Evolutionary conservation across 2,329 filamentous ascomycete genomes (phyloP).

Genomic region (Sphaerostilbella broomeana): DNA sequence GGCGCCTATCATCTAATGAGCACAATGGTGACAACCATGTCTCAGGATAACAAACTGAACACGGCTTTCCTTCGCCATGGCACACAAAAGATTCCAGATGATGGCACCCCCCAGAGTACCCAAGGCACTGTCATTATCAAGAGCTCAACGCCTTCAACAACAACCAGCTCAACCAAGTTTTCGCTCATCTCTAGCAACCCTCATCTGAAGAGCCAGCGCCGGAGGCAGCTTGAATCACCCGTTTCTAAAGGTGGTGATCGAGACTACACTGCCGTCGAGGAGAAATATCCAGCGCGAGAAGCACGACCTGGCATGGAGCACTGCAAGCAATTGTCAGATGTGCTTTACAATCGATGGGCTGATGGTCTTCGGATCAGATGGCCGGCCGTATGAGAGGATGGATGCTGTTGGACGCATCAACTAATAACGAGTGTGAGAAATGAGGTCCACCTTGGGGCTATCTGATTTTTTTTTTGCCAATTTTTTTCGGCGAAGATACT

Average conservation of each 20-base stretch:
- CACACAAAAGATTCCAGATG: slow-evolving; percentile 33
- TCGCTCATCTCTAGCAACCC: slow-evolving; percentile 77
- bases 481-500: neutral
- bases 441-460: no score
- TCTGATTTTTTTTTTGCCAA: no score
- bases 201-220: slow-evolving; percentile 71
- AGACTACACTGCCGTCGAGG: slow-evolving; percentile 43
- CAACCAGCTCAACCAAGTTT: slow-evolving; percentile 55
- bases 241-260: slow-evolving; percentile 38
- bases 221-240: slow-evolving; percentile 48
- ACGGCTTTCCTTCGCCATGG: slow-evolving; percentile 39
- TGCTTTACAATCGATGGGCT: slow-evolving; percentile 85
- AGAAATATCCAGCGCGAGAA: slow-evolving; percentile 49
- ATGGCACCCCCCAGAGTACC: slow-evolving; percentile 46
- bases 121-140: slow-evolving; percentile 54
- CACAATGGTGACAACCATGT: slow-evolving; percentile 66
- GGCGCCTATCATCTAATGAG: slow-evolving; percentile 81
- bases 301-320: slow-evolving; percentile 77
- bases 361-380: slow-evolving; percentile 72
- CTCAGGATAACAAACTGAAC: slow-evolving; percentile 60
- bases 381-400: slow-evolving; percentile 42
- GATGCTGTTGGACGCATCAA: no score
- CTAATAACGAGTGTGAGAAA: no score
- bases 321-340: slow-evolving; percentile 79
- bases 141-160: slow-evolving; percentile 36